phyloP scores from a whole-genome alignment of 2,329 filamentous ascomycete genomes.

The Epichloe typhina region DNA sequence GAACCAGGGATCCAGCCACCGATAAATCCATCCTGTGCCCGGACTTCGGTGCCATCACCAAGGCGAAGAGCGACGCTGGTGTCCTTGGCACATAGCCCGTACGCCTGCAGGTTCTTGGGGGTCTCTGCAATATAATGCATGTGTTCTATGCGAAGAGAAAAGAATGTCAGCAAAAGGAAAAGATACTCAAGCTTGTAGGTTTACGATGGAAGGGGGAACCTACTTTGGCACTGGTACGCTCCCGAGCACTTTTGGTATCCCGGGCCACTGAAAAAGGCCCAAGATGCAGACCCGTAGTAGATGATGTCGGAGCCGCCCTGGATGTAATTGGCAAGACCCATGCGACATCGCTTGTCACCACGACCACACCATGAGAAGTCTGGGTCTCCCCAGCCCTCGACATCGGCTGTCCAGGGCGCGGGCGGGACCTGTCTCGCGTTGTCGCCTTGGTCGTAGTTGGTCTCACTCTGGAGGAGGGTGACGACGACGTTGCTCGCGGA shows the following conservation, averaged over 20 bases:
- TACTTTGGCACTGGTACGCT: conserved; percentile 3
- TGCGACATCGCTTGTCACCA: conserved; percentile 25
- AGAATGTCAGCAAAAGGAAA: background rate
- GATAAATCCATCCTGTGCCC: conserved; percentile 18
- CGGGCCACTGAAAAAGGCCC: conserved; percentile 31
- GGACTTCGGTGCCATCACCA: conserved; percentile 21
- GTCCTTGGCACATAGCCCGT: conserved; percentile 29
- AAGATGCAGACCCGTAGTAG: conserved; percentile 29
- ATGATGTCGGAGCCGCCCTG: conserved; percentile 27
- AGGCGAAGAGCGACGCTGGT: conserved; percentile 21
- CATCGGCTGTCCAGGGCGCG: conserved; percentile 25
- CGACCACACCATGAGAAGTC: conserved; percentile 26
- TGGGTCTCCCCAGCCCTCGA: conserved; percentile 26
- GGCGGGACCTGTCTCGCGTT: conserved; percentile 22
- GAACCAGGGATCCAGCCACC: conserved; percentile 23
- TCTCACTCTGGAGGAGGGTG: conserved; percentile 39
- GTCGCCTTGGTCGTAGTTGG: conserved; percentile 26
- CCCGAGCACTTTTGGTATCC: conserved; percentile 20
- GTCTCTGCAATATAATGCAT: conserved; percentile 28
- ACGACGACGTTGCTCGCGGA: conserved; percentile 36
- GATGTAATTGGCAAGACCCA: conserved; percentile 29
- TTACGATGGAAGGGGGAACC: background rate
- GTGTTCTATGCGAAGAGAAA: conserved; percentile 5
- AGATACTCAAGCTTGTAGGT: background rate
- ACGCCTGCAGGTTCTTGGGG: conserved; percentile 24